Percentiles rank a stretch among this genome's conserved stretches.
Evolutionary conservation across 495 filamentous ascomycete genomes (phyloP).

Genomic region (Podospora sp.): DNA sequence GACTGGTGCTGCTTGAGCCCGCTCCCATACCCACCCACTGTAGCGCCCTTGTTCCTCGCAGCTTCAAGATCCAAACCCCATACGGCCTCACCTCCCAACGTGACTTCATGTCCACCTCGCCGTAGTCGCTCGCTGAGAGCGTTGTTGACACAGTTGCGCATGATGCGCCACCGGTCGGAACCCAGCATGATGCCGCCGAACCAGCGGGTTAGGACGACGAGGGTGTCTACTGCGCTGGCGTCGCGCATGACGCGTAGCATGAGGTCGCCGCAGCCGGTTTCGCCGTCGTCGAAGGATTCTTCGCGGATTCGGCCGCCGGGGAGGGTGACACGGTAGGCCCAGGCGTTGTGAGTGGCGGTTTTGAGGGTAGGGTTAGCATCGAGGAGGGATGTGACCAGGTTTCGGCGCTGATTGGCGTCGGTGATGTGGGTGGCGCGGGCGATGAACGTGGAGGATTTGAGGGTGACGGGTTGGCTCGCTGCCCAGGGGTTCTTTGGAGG

Average conservation of each 20-base stretch:
- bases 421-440: slow-evolving; percentile 49
- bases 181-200: slow-evolving; percentile 88
- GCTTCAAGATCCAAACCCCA: slow-evolving; percentile 82
- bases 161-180: slow-evolving; percentile 70
- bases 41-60: slow-evolving; percentile 42
- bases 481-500: slow-evolving; percentile 34
- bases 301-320: slow-evolving; percentile 57
- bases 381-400: slow-evolving; percentile 45
- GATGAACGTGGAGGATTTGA: slow-evolving; percentile 55
- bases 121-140: slow-evolving; percentile 52
- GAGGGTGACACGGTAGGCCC: slow-evolving; percentile 48
- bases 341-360: slow-evolving; percentile 56
- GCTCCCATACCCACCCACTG: slow-evolving; percentile 28
- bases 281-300: slow-evolving; percentile 91
- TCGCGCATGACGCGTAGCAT: slow-evolving; percentile 79
- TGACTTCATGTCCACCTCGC: slow-evolving; percentile 41
- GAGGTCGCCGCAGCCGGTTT: slow-evolving; percentile 80
- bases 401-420: slow-evolving; percentile 38
- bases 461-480: slow-evolving; percentile 45
- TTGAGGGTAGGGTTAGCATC: slow-evolving; percentile 42
- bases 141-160: slow-evolving; percentile 50
- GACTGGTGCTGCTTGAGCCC: slow-evolving; percentile 23
- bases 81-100: slow-evolving; percentile 56
- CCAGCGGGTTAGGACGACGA: slow-evolving; percentile 92
- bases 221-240: slow-evolving; percentile 75